Percentiles rank a stretch among this genome's conserved stretches.
Evolutionary conservation across 164 flowering plant species (phyloP).

Genomic region (Liquidambar formosana): DNA sequence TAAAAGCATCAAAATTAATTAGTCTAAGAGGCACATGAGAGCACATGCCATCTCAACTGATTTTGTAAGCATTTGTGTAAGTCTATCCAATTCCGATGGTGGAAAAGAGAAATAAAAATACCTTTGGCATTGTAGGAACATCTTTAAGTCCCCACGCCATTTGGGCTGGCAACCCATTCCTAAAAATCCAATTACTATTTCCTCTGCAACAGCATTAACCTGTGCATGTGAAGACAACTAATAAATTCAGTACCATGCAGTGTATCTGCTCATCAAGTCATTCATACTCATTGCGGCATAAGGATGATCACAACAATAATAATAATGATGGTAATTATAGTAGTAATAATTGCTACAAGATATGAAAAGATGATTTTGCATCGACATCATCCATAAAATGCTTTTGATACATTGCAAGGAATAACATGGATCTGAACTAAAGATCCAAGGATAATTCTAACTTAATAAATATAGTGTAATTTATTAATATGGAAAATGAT

Average conservation of each 20-base stretch:
- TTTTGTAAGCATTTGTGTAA: not conserved
- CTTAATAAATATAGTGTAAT: too few relatives aligned
- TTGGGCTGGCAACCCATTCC: constrained; percentile 98
- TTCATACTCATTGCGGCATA: too few relatives aligned
- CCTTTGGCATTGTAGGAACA: constrained; percentile 98
- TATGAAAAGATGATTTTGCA: too few relatives aligned
- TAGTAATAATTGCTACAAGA: too few relatives aligned
- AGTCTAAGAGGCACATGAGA: not conserved
- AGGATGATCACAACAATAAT: too few relatives aligned
- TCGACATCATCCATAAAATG: too few relatives aligned
- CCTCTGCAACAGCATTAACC: constrained; percentile 99
- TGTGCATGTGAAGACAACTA: constrained; percentile 26
- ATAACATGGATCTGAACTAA: too few relatives aligned
- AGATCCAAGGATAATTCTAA: too few relatives aligned
- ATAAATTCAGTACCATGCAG: not conserved
- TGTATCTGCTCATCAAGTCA: not conserved
- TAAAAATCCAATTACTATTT: constrained; percentile 93
- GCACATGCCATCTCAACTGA: not conserved
- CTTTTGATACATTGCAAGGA: too few relatives aligned
- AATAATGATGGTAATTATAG: too few relatives aligned
- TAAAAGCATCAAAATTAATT: not conserved
- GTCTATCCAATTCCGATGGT: not conserved
- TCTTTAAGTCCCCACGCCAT: constrained; percentile 80
- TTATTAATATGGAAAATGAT: too few relatives aligned
- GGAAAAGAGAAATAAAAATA: constrained; percentile 24